Evolutionary conservation across 2,329 filamentous ascomycete species (phyloP), one percentile per base, ranked within the genome.

Genomic region (Hymenoscyphus occultus): DNA sequence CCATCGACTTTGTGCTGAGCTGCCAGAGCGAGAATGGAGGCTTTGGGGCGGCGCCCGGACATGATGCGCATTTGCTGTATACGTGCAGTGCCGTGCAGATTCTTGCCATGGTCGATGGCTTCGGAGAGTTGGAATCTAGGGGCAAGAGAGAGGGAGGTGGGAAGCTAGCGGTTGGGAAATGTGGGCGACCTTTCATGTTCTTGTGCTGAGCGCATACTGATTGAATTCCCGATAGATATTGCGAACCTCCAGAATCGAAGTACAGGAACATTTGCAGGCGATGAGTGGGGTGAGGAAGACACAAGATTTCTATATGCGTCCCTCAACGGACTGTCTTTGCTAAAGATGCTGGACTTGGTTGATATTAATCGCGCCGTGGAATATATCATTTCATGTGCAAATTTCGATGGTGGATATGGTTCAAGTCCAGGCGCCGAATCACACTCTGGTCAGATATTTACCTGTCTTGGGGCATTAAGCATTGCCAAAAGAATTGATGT

Each of bases 31-130:
- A 91, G 0, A 91, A 84, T 74, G 95, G 95, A 59, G 95, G 95
- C 14, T 98, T 99, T 75, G 93, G 93, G 59, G 93, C 95, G 62
- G 93, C 94, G 13, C 95, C 95, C 0, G 91, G 91, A 5, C 95
- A 99, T 77, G 95, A 99, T 79, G 88, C 94, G 32, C 95, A 99
- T 77, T 92, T 99, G 86, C 86, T 98, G 61, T 97, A 94, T 76
- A 99, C 95, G 63, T 91, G 95, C 75, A 97, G 93, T 79, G 93
- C 92, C 62, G 89, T 99, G 72, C 95, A 99, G 80, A 93, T 97
- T 71, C 84, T 99, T 61, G 91, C 91, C 70, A 92, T 90, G 75
- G 80, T 96, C 35, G 90, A 97, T 78, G 95, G 90, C 35, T 83
- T 97, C 71, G 89, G 90, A 67, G 90, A 94, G 71, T 84, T 99